phyloP scores from a whole-genome alignment of 441 rosid genomes.

The Populus hybrid region DNA sequence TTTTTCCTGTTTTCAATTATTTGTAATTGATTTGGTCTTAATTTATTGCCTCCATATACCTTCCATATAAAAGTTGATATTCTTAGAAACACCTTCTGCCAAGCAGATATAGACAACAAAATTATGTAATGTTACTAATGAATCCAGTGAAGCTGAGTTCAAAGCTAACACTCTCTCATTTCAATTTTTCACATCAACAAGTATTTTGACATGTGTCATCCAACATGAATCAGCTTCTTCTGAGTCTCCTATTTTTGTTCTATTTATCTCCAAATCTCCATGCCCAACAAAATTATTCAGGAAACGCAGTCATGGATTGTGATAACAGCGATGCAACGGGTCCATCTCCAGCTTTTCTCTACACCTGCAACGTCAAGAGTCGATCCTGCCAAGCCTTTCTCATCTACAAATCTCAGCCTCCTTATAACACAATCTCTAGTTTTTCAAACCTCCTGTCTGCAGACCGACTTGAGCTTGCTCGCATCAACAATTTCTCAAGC shows the following conservation, averaged over 20 bases:
- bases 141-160: background rate
- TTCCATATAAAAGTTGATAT: background rate
- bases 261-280: background rate
- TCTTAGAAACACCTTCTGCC: background rate
- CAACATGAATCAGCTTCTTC: conserved; percentile 1
- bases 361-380: conserved; percentile 29
- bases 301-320: conserved; percentile 14
- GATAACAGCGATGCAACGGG: conserved; percentile 3
- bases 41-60: background rate
- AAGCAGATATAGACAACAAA: background rate
- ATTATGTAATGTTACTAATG: background rate
- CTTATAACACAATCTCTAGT: conserved; percentile 30
- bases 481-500: conserved; percentile 30
- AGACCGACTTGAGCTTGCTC: conserved; percentile 25
- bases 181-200: background rate
- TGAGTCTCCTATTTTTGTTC: conserved; percentile 4
- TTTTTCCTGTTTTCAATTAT: background rate
- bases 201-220: background rate
- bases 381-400: conserved; percentile 35
- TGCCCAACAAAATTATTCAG: conserved; percentile 28
- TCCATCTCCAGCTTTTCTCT: conserved; percentile 27
- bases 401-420: conserved; percentile 37
- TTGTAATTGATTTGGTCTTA: background rate
- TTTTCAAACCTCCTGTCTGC: conserved; percentile 35
- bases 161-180: background rate